A percentile compares a stretch with the other conserved stretches of the same genome.
Conservation (phyloP, 179 eudicot genomes). For the Actinidia arguta region DNA sequence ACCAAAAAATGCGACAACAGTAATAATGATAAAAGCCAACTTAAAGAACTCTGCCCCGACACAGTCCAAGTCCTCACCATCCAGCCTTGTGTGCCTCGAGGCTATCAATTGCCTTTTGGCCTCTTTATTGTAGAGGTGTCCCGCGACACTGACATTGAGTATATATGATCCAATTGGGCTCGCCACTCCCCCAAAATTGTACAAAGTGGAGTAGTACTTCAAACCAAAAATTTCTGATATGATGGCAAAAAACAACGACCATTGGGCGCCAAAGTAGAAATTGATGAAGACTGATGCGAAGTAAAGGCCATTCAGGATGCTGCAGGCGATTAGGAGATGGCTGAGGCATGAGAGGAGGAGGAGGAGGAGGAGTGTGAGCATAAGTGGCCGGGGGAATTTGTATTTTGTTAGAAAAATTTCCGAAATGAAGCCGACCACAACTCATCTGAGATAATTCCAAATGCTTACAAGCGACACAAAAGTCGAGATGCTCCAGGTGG, state of each 20-base stretch:
- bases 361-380: constrained; percentile 32
- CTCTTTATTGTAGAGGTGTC: constrained; percentile 40
- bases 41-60: constrained; percentile 33
- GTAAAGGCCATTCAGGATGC: constrained; percentile 32
- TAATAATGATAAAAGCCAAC: constrained; percentile 37
- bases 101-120: constrained; percentile 35
- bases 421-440: constrained; percentile 35
- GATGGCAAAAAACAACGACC: constrained; percentile 46
- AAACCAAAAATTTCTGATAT: constrained; percentile 49
- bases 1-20: constrained; percentile 33
- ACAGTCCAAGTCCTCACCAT: constrained; percentile 35
- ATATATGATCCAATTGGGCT: constrained; percentile 42
- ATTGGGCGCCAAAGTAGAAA: constrained; percentile 46
- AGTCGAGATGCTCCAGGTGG: no score
- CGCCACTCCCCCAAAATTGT: constrained; percentile 42
- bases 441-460: constrained; percentile 46
- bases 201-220: constrained; percentile 42
- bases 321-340: constrained; percentile 40
- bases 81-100: constrained; percentile 3
- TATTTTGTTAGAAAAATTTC: constrained; percentile 33
- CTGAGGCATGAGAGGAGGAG: constrained; percentile 38
- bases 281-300: constrained; percentile 40
- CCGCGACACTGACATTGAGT: constrained; percentile 39
- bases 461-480: no score
- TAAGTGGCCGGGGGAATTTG: constrained; percentile 37